Evolutionary conservation across 2,329 filamentous ascomycete species (phyloP).

Genomic region (Nannizziopsis barbatae): DNA sequence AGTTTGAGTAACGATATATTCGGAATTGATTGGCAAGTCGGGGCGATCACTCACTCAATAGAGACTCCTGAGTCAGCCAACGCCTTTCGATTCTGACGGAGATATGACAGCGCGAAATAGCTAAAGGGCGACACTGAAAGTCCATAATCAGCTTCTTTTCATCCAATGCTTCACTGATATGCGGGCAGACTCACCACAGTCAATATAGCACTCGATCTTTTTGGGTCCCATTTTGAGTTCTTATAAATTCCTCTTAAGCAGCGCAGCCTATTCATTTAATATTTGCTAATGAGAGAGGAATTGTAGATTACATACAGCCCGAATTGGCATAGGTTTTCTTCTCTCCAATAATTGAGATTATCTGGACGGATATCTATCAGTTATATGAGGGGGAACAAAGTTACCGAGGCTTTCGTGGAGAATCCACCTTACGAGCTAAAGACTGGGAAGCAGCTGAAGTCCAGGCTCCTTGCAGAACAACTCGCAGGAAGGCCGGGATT

Average conservation of each 20-base stretch:
- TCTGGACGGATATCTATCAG: too few relatives aligned
- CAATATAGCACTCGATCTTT: constrained; percentile 55
- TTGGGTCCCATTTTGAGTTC: constrained; percentile 4
- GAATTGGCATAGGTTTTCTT: too few relatives aligned
- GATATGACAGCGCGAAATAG: constrained; percentile 45
- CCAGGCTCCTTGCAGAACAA: background rate
- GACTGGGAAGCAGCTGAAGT: constrained; percentile 1
- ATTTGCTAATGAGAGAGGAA: too few relatives aligned
- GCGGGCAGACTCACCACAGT: constrained; percentile 46
- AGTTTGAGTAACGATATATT: background rate
- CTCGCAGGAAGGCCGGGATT: background rate
- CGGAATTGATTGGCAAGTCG: background rate
- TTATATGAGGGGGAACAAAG: background rate
- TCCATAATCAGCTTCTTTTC: too few relatives aligned
- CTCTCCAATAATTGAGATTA: background rate
- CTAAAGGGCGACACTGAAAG: constrained; percentile 51
- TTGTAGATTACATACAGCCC: too few relatives aligned
- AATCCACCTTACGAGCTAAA: background rate
- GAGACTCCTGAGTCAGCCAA: constrained; percentile 50
- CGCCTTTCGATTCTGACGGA: constrained; percentile 45
- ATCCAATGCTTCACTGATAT: background rate
- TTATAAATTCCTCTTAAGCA: background rate
- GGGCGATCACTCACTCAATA: constrained; percentile 47
- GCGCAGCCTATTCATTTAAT: background rate
- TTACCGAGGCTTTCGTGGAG: constrained; percentile 4